phyloP scores from a whole-genome alignment of 108 stramenopile genomes.

The Parietichytrium sp. region DNA sequence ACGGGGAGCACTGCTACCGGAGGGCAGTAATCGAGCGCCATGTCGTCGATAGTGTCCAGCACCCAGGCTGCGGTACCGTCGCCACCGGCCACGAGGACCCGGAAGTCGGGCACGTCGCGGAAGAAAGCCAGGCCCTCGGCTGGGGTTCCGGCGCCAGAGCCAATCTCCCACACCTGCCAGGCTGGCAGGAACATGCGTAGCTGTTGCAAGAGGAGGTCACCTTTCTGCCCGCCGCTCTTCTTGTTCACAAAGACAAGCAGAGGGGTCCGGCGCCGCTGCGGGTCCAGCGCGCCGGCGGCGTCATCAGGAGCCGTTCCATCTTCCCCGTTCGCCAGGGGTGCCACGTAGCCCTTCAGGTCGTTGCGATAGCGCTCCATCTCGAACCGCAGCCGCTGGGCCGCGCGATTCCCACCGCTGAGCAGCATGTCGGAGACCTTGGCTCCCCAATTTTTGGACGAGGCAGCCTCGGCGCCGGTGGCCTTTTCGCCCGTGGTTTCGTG shows the following conservation, averaged over 20 bases:
- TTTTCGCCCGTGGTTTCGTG: too few species aligned
- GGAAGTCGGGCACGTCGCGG: conserved; percentile 62
- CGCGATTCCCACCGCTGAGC: too few species aligned
- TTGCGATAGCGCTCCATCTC: too few species aligned
- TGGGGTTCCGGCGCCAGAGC: conserved; percentile 64
- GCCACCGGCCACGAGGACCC: conserved; percentile 81
- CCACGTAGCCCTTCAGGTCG: too few species aligned
- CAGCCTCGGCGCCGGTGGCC: too few species aligned
- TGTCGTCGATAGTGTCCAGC: conserved; percentile 71
- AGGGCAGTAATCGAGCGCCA: conserved; percentile 72
- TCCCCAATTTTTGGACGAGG: too few species aligned
- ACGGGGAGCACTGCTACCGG: conserved; percentile 83
- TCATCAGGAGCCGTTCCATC: too few species aligned
- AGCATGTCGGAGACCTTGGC: too few species aligned
- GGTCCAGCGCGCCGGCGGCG: too few species aligned
- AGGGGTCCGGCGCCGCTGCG: too few species aligned
- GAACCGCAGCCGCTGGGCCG: too few species aligned
- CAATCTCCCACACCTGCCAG: conserved; percentile 84
- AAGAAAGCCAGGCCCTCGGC: conserved; percentile 74
- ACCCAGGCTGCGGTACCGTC: conserved; percentile 92
- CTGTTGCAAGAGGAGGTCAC: conserved; percentile 73
- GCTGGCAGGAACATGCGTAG: conserved; percentile 76
- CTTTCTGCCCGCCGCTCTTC: conserved; percentile 77
- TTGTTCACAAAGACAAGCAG: conserved; percentile 82
- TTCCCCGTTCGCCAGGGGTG: too few species aligned